Evolutionary conservation across 192 early-diverging fungal genomes (phyloP).

Genomic region (Helicostylum pulchrum): DNA sequence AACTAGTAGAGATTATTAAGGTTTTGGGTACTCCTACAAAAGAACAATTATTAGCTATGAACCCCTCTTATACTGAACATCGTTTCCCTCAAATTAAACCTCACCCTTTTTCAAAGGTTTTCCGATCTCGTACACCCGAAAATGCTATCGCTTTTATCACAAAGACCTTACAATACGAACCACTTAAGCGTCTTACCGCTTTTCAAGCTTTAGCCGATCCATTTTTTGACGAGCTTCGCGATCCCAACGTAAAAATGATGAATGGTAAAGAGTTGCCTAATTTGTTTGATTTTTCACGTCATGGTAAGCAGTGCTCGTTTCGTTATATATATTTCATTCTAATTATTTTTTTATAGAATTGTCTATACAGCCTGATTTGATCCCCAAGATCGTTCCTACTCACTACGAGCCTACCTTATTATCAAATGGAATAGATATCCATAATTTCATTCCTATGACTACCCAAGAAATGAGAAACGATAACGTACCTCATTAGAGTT

Average conservation of each 20-base stretch:
- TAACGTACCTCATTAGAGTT: not conserved
- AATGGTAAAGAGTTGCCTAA: slow-evolving; percentile 80
- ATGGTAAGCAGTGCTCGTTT: slow-evolving; percentile 42
- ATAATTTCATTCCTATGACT: slow-evolving; percentile 63
- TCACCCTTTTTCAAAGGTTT: slow-evolving; percentile 82
- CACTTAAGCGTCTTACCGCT: slow-evolving; percentile 74
- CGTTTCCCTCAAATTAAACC: slow-evolving; percentile 97
- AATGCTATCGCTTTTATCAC: slow-evolving; percentile 85
- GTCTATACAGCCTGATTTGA: slow-evolving; percentile 80
- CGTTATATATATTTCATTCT: not conserved
- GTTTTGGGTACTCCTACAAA: slow-evolving; percentile 91
- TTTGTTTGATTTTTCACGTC: slow-evolving; percentile 85
- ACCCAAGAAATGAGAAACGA: slow-evolving; percentile 5
- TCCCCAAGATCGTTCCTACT: slow-evolving; percentile 70
- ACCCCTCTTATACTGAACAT: slow-evolving; percentile 96
- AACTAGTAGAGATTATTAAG: slow-evolving; percentile 98
- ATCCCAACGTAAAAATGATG: slow-evolving; percentile 72
- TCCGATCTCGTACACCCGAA: slow-evolving; percentile 73
- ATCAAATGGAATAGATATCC: slow-evolving; percentile 64
- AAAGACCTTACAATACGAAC: slow-evolving; percentile 87
- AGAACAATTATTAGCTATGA: slow-evolving; percentile 96
- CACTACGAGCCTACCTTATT: slow-evolving; percentile 64
- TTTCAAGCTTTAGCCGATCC: slow-evolving; percentile 88
- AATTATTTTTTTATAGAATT: slow-evolving; percentile 56
- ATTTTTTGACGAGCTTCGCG: slow-evolving; percentile 94